phyloP scores from a whole-genome alignment of 768 basidiomycete species.

The Mycena kentingensis region DNA sequence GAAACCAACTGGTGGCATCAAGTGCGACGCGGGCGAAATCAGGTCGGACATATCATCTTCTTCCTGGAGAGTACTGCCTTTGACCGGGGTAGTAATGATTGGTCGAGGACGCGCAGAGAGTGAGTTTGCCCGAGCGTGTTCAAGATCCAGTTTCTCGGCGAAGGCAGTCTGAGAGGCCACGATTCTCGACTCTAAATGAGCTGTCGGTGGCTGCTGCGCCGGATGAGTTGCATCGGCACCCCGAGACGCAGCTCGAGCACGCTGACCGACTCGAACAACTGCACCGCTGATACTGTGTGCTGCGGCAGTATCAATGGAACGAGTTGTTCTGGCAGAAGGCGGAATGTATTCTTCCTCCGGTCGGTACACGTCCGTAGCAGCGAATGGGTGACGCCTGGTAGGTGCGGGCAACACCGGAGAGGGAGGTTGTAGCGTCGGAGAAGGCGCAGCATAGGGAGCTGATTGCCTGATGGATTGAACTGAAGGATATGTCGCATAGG shows the following conservation, averaged over 20 bases:
- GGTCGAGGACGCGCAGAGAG: slow-evolving; percentile 16
- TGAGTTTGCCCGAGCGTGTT: slow-evolving; percentile 14
- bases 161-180: slow-evolving; percentile 21
- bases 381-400: slow-evolving; percentile 21
- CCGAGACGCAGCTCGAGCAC: slow-evolving; percentile 15
- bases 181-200: slow-evolving; percentile 9
- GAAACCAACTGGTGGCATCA: slow-evolving; percentile 6
- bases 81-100: slow-evolving; percentile 8
- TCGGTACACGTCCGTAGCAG: slow-evolving; percentile 17
- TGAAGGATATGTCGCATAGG: slow-evolving; percentile 14
- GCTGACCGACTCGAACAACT: slow-evolving; percentile 26
- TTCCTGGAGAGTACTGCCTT: background rate
- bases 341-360: slow-evolving; percentile 17
- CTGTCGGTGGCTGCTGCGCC: background rate
- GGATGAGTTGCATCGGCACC: background rate
- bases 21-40: slow-evolving; percentile 18
- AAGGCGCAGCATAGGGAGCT: background rate
- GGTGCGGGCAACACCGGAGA: slow-evolving; percentile 1
- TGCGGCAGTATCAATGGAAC: slow-evolving; percentile 23
- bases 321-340: slow-evolving; percentile 24
- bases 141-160: slow-evolving; percentile 18
- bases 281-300: slow-evolving; percentile 25
- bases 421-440: slow-evolving; percentile 7
- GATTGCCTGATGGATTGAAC: slow-evolving; percentile 6
- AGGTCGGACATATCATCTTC: slow-evolving; percentile 21